These are phyloP conservation scores for Nannochloris sp. DNA, from an alignment of 139 green algal species.

Conservation along the genomic window DNA sequence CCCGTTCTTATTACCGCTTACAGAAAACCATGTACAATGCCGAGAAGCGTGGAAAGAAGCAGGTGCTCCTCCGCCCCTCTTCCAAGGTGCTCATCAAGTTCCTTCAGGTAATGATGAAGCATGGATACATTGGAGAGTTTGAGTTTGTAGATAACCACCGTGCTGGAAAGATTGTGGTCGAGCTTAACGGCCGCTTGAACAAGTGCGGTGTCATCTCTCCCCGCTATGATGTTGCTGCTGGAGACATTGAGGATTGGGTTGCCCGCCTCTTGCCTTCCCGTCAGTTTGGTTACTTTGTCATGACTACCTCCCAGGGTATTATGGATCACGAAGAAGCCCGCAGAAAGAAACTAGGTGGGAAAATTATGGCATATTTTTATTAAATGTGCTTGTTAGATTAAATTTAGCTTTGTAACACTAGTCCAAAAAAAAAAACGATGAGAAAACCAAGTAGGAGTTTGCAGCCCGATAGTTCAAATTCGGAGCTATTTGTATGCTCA, in stretches of 20 bases:
- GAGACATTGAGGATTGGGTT: slow-evolving; percentile 89
- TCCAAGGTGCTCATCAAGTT: slow-evolving; percentile 99
- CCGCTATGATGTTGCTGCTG: slow-evolving; percentile 85
- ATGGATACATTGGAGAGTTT: slow-evolving; percentile 99
- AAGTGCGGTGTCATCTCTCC: slow-evolving; percentile 99
- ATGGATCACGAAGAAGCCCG: slow-evolving; percentile 99
- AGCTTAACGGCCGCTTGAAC: slow-evolving; percentile 98
- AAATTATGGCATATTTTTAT: slow-evolving; percentile 88
- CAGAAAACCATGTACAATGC: slow-evolving; percentile 97
- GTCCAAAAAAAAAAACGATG: no score
- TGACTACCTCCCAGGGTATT: slow-evolving; percentile 96
- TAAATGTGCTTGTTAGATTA: no score
- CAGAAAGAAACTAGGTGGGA: slow-evolving; percentile 90
- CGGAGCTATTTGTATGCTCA: no score
- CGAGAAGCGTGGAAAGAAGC: slow-evolving; percentile 95
- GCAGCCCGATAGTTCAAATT: no score
- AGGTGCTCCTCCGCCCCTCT: slow-evolving; percentile 90
- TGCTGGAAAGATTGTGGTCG: slow-evolving; percentile 97
- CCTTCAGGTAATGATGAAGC: slow-evolving; percentile 91
- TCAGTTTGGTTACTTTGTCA: slow-evolving; percentile 95
- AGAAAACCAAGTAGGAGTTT: no score
- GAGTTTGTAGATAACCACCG: slow-evolving; percentile 98
- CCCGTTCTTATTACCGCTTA: slow-evolving; percentile 2
- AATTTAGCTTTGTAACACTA: no score
- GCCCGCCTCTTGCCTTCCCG: slow-evolving; percentile 92